Evolutionary conservation across 345 rosid genomes (phyloP).

Genomic region (Mallotus nudiflorus): DNA sequence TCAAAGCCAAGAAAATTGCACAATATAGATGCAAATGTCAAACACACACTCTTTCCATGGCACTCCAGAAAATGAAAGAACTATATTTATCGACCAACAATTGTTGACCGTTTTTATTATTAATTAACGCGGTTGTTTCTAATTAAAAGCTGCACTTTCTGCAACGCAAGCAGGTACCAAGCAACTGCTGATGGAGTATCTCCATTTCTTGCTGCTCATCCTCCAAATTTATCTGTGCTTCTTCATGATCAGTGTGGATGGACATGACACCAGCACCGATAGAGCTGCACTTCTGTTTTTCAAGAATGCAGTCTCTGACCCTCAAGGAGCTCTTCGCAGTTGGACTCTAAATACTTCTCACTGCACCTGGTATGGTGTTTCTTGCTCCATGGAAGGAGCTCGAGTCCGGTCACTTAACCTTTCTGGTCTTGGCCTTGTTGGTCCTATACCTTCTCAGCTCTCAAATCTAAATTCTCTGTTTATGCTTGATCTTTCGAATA

Average conservation of each 20-base stretch:
- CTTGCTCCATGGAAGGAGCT: constrained; percentile 2
- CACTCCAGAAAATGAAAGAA: too few species aligned
- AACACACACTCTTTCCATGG: too few species aligned
- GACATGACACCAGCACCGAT: constrained; percentile 12
- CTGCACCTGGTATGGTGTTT: constrained; percentile 24
- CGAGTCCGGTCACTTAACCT: background rate
- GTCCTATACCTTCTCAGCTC: constrained; percentile 6
- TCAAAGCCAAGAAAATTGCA: too few species aligned
- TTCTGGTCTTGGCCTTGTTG: background rate
- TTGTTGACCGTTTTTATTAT: too few species aligned
- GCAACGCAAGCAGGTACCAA: too few species aligned
- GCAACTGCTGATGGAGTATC: background rate
- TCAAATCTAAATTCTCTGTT: constrained; percentile 25
- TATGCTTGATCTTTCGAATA: constrained; percentile 7
- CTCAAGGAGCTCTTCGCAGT: constrained; percentile 21
- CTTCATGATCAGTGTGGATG: background rate
- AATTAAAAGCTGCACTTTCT: too few species aligned
- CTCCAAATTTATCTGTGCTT: background rate
- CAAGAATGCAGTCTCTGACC: constrained; percentile 20
- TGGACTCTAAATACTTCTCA: constrained; percentile 29
- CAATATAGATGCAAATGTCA: too few species aligned
- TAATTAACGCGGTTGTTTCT: too few species aligned
- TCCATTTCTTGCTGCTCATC: background rate
- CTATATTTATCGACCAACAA: too few species aligned
- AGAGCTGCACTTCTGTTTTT: constrained; percentile 26